Percentiles rank a stretch among this genome's conserved stretches.
These are phyloP conservation scores for Penicillium steckii DNA, from an alignment of 495 filamentous ascomycete genomes.

Conservation along the genomic window DNA sequence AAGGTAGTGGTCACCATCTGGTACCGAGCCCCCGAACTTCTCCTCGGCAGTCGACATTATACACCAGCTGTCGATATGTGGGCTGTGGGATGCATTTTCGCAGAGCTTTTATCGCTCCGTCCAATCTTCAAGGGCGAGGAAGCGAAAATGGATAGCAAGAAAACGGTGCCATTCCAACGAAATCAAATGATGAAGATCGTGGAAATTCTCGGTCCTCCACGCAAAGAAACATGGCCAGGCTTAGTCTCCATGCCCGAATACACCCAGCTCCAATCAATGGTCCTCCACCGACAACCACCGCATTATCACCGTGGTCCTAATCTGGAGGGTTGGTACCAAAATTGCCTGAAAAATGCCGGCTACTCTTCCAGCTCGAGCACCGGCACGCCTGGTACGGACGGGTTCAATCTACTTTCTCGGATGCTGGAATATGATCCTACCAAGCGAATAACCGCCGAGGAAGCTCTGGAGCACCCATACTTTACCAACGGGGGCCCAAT, in stretches of 20 bases:
- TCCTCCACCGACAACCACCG: conserved; percentile 39
- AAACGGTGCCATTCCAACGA: conserved; percentile 93
- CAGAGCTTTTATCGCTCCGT: conserved; percentile 83
- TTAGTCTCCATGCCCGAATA: conserved; percentile 81
- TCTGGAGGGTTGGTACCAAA: conserved; percentile 67
- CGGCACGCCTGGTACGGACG: conserved; percentile 66
- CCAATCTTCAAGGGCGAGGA: conserved; percentile 99
- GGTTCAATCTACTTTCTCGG: conserved; percentile 74
- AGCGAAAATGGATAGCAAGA: conserved; percentile 97
- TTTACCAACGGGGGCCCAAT: conserved; percentile 67
- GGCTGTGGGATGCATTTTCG: conserved; percentile 98
- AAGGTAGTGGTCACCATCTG: conserved; percentile 99
- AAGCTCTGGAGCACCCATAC: conserved; percentile 85
- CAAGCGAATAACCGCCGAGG: conserved; percentile 78
- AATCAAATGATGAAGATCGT: conserved; percentile 99
- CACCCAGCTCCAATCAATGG: conserved; percentile 65
- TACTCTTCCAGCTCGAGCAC: conserved; percentile 49
- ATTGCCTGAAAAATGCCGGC: conserved; percentile 55
- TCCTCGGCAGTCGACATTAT: conserved; percentile 89
- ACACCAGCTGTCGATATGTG: conserved; percentile 96
- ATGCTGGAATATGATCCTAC: conserved; percentile 93
- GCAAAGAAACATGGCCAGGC: conserved; percentile 84
- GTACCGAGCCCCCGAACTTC: conserved; percentile 94
- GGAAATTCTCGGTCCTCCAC: conserved; percentile 88
- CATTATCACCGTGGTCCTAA: conserved; percentile 46